phyloP scores from a whole-genome alignment of 108 stramenopile genomes.

The Chaetoceros muelleri region DNA sequence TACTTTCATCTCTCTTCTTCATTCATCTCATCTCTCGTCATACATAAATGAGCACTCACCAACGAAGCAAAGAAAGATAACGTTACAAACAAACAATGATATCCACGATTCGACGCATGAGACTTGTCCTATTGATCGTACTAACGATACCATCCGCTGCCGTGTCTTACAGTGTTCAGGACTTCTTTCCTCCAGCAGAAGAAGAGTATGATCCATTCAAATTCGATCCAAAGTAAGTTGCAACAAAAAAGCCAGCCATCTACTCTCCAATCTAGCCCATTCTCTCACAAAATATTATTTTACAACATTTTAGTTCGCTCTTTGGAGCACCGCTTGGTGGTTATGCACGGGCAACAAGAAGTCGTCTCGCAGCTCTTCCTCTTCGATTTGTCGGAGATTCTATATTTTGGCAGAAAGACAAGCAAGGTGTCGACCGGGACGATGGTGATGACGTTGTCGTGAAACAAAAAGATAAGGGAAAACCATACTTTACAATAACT shows the following conservation, averaged over 20 bases:
- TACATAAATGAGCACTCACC: too few relatives aligned
- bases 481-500: conserved; percentile 36
- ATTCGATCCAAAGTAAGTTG: conserved; percentile 21
- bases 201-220: conserved; percentile 19
- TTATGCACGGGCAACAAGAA: conserved; percentile 58
- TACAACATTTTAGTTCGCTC: conserved; percentile 26
- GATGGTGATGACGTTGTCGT: background rate
- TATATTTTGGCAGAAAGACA: background rate
- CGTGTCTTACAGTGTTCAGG: background rate
- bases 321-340: conserved; percentile 73
- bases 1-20: too few relatives aligned
- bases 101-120: too few relatives aligned
- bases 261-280: background rate
- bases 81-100: too few relatives aligned
- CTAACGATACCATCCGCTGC: background rate
- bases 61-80: too few relatives aligned
- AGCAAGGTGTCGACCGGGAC: background rate
- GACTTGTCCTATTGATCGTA: too few relatives aligned
- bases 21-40: too few relatives aligned
- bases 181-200: conserved; percentile 13
- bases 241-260: background rate
- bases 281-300: too few relatives aligned
- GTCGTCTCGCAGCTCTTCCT: conserved; percentile 55
- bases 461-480: conserved; percentile 1
- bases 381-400: conserved; percentile 32